Conservation (phyloP, 805 yeast species). For the Yarrowia deformans region DNA sequence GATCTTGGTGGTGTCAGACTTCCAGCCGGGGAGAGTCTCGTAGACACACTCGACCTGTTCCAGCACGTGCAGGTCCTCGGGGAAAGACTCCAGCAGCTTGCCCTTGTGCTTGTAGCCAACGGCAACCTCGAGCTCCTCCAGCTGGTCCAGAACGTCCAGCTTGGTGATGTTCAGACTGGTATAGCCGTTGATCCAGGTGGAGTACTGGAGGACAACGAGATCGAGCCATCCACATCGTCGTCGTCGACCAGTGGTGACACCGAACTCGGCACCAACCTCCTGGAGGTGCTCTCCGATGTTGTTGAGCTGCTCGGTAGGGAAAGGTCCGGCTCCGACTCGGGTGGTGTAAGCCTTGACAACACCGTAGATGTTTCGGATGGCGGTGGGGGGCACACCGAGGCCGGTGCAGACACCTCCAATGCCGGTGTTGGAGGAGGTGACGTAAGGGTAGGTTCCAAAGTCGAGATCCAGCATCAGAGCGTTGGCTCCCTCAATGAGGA, state of each 20-base stretch:
- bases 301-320: conserved; percentile 97
- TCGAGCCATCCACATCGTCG: conserved; percentile 99
- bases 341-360: conserved; percentile 99
- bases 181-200: conserved; percentile 92
- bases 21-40: conserved; percentile 94
- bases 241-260: conserved; percentile 98
- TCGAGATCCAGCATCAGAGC: conserved; percentile 97
- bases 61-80: conserved; percentile 84
- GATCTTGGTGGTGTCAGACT: conserved; percentile 76
- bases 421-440: conserved; percentile 93
- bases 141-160: conserved; percentile 90
- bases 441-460: conserved; percentile 97
- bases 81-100: conserved; percentile 77
- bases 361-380: conserved; percentile 83
- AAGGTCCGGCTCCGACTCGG: conserved; percentile 99
- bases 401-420: conserved; percentile 99
- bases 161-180: conserved; percentile 93
- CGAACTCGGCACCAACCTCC: conserved; percentile 90
- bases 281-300: conserved; percentile 86
- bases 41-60: conserved; percentile 93
- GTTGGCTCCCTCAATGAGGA: conserved; percentile 96
- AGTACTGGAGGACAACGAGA: conserved; percentile 90
- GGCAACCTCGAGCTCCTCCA: conserved; percentile 88
- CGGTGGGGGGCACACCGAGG: conserved; percentile 90
- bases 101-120: conserved; percentile 84